phyloP scores from a whole-genome alignment of 257 asterid genomes.

The Eustoma russellianum region DNA sequence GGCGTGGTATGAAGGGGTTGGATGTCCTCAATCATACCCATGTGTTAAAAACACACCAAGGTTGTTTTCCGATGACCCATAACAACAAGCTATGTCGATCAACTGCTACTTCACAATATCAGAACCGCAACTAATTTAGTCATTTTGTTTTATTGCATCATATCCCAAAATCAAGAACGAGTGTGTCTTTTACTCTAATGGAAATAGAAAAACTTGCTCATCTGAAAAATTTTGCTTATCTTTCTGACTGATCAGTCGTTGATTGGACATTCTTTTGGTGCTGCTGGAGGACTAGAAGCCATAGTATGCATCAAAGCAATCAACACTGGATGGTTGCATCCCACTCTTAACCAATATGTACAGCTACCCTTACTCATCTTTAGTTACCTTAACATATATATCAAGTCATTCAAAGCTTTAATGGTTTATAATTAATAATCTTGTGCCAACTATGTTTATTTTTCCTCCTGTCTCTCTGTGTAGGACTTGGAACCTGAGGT shows the following conservation, averaged over 20 bases:
- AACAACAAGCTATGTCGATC: no score
- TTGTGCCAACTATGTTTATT: not conserved
- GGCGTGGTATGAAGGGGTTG: no score
- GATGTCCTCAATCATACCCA: no score
- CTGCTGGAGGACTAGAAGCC: conserved; percentile 88
- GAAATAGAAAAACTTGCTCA: no score
- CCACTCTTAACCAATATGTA: conserved; percentile 79
- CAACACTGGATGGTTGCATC: conserved; percentile 89
- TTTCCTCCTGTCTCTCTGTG: conserved; percentile 1
- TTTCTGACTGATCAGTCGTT: conserved; percentile 37
- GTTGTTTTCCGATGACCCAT: no score
- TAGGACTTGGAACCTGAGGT: conserved; percentile 23
- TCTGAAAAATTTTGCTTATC: not conserved
- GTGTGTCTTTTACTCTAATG: no score
- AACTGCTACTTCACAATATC: no score
- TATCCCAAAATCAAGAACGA: no score
- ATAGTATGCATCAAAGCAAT: conserved; percentile 84
- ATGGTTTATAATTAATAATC: no score
- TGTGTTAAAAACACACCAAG: no score
- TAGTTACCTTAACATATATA: not conserved
- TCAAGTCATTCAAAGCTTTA: not conserved
- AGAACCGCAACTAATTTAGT: no score
- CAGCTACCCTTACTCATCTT: not conserved
- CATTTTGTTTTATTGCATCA: no score
- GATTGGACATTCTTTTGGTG: conserved; percentile 96